Evolutionary conservation across 2,329 filamentous ascomycete genomes (phyloP).

Genomic region (Botrytis medusae): DNA sequence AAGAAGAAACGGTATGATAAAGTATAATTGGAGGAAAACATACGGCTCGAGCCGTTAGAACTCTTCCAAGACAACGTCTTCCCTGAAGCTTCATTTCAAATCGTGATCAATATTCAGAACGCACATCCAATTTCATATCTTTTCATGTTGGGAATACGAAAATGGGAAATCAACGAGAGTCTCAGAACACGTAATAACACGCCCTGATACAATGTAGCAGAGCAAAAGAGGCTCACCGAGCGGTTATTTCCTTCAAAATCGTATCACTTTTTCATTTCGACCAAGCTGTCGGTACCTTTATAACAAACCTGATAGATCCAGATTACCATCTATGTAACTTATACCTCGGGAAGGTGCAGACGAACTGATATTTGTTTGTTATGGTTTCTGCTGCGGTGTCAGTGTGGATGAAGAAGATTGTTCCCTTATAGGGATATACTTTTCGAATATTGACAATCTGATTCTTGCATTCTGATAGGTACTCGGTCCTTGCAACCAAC

Average conservation of each 20-base stretch:
- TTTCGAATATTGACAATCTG: background rate
- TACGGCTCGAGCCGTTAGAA: background rate
- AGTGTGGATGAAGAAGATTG: background rate
- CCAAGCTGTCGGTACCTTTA: constrained; percentile 17
- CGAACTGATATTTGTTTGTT: background rate
- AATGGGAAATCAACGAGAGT: background rate
- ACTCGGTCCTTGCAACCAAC: background rate
- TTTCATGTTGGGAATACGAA: background rate
- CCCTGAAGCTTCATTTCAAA: background rate
- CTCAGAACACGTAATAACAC: constrained; percentile 15
- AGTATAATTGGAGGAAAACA: background rate
- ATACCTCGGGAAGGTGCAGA: constrained; percentile 13
- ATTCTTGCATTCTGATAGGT: background rate
- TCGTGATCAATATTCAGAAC: background rate
- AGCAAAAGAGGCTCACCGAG: background rate
- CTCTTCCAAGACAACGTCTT: background rate
- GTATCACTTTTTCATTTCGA: constrained; percentile 8
- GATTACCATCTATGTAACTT: background rate
- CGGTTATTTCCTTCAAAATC: background rate
- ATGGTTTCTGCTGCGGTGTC: background rate
- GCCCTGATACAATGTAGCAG: background rate
- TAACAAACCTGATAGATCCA: constrained; percentile 6
- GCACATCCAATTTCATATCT: background rate
- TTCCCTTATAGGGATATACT: background rate
- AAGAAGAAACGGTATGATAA: background rate